Evolutionary conservation across 257 asterid species (phyloP).

Genomic region (Solanum medicagineum): DNA sequence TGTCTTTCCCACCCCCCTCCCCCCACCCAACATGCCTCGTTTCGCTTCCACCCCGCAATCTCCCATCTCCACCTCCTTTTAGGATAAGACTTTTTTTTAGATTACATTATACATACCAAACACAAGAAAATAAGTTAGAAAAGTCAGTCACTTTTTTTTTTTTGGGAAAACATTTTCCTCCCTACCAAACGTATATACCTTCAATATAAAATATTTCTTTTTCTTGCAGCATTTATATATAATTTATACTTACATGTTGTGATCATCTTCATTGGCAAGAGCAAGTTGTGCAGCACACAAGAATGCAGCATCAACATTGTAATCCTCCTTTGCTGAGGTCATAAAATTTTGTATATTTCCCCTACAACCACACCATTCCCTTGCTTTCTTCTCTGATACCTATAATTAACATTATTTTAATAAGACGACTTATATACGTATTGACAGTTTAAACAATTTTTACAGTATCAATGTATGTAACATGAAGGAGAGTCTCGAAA

Average conservation of each 20-base stretch:
- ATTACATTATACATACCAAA: not conserved
- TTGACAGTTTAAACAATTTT: no score
- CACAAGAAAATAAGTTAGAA: no score
- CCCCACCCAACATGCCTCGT: not conserved
- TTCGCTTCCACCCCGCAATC: no score
- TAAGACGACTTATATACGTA: not conserved
- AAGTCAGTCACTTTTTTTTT: no score
- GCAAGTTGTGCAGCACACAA: slow-evolving; percentile 47
- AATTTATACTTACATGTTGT: slow-evolving; percentile 9
- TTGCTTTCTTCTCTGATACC: slow-evolving; percentile 57
- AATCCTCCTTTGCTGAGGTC: slow-evolving; percentile 80
- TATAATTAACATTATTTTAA: not conserved
- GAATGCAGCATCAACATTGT: slow-evolving; percentile 62
- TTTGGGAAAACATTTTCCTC: no score
- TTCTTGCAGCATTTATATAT: not conserved
- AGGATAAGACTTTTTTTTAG: no score
- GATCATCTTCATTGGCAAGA: slow-evolving; percentile 29
- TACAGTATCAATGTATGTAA: not conserved
- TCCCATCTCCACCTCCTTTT: not conserved
- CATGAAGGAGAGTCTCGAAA: not conserved
- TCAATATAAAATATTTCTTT: not conserved
- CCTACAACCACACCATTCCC: slow-evolving; percentile 59
- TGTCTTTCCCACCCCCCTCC: not conserved
- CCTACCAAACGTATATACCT: not conserved
- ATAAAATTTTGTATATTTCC: slow-evolving; percentile 77